A percentile compares a stretch with the other conserved stretches of the same genome.
Evolutionary conservation across 1,284 basidiomycete species (phyloP).

Genomic region (Sutorius eximius): DNA sequence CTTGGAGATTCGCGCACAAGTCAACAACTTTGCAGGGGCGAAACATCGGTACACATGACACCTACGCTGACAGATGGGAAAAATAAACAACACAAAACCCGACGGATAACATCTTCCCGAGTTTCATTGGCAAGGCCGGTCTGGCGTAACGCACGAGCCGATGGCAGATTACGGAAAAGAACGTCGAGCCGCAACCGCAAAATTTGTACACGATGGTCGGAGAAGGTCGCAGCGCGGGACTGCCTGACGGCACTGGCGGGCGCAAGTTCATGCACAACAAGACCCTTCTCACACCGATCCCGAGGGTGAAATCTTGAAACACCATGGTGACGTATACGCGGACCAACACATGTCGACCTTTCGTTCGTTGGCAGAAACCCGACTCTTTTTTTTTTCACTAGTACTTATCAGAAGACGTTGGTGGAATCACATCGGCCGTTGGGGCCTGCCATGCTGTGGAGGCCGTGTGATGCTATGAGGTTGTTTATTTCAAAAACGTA

Average conservation of each 20-base stretch:
- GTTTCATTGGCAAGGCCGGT: not conserved
- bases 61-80: not conserved
- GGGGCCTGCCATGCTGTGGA: conserved; percentile 24
- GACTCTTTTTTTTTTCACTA: not conserved
- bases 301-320: not conserved
- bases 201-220: not conserved
- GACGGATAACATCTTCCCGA: conserved; percentile 5
- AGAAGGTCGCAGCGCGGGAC: not conserved
- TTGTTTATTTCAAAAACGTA: conserved; percentile 14
- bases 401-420: not conserved
- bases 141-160: not conserved
- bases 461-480: conserved; percentile 9
- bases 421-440: conserved; percentile 3
- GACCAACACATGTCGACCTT: not conserved
- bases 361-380: conserved; percentile 14
- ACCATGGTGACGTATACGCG: not conserved
- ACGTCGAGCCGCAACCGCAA: not conserved
- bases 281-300: not conserved
- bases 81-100: not conserved
- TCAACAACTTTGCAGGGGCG: conserved; percentile 11
- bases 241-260: conserved; percentile 2
- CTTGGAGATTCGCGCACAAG: not conserved
- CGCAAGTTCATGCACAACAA: not conserved
- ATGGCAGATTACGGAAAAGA: not conserved
- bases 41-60: not conserved